Base-by-base conservation (phyloP, 208 protist species). In the Trypanosoma vivax region DNA sequence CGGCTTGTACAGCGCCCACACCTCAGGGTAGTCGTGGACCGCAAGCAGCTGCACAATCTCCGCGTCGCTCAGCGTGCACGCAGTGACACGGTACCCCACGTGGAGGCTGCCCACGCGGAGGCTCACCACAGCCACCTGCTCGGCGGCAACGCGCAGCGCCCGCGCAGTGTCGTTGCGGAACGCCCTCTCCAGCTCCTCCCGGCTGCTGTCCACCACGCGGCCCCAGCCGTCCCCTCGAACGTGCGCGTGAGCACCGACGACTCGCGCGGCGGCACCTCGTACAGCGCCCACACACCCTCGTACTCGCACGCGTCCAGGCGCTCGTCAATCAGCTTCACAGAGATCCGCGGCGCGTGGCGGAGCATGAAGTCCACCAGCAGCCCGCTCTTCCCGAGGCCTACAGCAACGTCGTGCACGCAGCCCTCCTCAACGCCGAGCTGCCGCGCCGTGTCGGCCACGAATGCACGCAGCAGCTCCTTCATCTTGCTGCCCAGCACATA, bases 161-260 rank as follows among this genome's bases (percentile, higher is more conserved):
- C n/a, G 39, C 10, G 39, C 39, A 19, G 39, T 18, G 39, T 43
- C 39, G n/a, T 19, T 43, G n/a, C 39, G n/a, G n/a, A 43, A 43
- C 23, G 39, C 39, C 10, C 23, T 19, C 39, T 43, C 39, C 39
- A 43, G 23, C 39, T 19, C 10, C 5, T 43, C 39, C 6, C 39
- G 39, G 5, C 23, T 18, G 5, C n/a, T 19, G n/a, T 6, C n/a
- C 6, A 43, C 16, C 39, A 43, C 39, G 23, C n/a, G 39, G 23
- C 23, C 39, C 39, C 39, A 43, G 39, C 23, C 39, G 23, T 43
- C 39, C n/a, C 39, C n/a, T 43, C 39, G n/a, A 43, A 43, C n/a
- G 6, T 43, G 16, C 23, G 16, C 9, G 39, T 43, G 16, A 43
- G 0, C n/a, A 43, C 39, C 10, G 10, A 19, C n/a, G 39, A 21